Evolutionary conservation across 805 yeast species (phyloP).

Genomic region (Wickerhamomyces alni): DNA sequence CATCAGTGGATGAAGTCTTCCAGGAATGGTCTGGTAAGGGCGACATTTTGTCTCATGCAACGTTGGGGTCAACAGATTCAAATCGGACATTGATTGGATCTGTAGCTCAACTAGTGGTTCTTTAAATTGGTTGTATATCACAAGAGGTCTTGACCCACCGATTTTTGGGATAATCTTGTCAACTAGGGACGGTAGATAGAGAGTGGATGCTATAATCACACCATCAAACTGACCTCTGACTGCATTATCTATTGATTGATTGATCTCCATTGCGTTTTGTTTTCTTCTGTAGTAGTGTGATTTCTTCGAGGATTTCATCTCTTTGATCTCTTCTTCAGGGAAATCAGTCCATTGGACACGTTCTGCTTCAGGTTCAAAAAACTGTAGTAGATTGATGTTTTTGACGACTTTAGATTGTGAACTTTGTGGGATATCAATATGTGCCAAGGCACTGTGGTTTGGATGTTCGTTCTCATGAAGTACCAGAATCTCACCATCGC

Average conservation of each 20-base stretch:
- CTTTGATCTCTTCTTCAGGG: constrained; percentile 45
- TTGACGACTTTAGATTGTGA: constrained; percentile 50
- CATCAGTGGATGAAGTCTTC: constrained; percentile 93
- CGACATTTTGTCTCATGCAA: constrained; percentile 78
- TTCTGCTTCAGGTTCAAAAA: constrained; percentile 65
- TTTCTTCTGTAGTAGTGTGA: constrained; percentile 63
- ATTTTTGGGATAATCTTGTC: constrained; percentile 56
- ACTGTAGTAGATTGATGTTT: constrained; percentile 72
- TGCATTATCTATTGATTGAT: constrained; percentile 42
- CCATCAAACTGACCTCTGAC: constrained; percentile 62
- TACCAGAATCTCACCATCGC: constrained; percentile 61
- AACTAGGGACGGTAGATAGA: constrained; percentile 61
- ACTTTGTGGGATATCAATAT: constrained; percentile 56
- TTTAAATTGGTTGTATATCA: constrained; percentile 74
- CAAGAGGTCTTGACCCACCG: constrained; percentile 85
- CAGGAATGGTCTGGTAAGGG: constrained; percentile 87
- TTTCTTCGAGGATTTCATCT: constrained; percentile 52
- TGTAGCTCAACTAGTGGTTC: constrained; percentile 74
- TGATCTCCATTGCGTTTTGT: constrained; percentile 46
- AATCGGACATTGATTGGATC: constrained; percentile 58
- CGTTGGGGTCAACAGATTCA: constrained; percentile 74
- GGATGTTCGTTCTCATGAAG: constrained; percentile 94
- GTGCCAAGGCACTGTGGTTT: constrained; percentile 63
- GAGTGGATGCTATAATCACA: constrained; percentile 63
- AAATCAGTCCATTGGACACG: constrained; percentile 41